phyloP scores from a whole-genome alignment of 1,139 yeast species.

The Kodamaea fungicola region DNA sequence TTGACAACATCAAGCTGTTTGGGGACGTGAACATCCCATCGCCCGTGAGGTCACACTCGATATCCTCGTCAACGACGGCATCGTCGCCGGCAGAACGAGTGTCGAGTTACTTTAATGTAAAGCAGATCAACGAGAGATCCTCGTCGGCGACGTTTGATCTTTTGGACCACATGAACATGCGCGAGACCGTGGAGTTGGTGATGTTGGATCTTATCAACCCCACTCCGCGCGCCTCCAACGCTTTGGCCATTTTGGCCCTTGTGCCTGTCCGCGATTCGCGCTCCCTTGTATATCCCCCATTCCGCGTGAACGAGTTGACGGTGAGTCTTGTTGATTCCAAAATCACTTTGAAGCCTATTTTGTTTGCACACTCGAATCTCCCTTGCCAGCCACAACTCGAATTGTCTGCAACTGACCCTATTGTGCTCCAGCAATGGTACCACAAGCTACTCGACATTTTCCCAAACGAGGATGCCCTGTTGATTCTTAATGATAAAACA shows the following conservation, averaged over 20 bases:
- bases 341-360: conserved; percentile 26
- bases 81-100: conserved; percentile 16
- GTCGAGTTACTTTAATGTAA: conserved; percentile 37
- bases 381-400: conserved; percentile 4
- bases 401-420: conserved; percentile 16
- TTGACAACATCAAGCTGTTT: conserved; percentile 32
- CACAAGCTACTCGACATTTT: conserved; percentile 27
- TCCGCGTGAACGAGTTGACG: conserved; percentile 25
- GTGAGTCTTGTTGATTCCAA: conserved; percentile 17
- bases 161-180: conserved; percentile 9
- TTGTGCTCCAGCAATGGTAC: conserved; percentile 25
- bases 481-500: conserved; percentile 10
- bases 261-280: conserved; percentile 9
- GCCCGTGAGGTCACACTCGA: conserved; percentile 1
- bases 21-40: neutral
- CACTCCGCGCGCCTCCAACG: conserved; percentile 7
- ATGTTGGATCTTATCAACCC: conserved; percentile 26
- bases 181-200: conserved; percentile 25
- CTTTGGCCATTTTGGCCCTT: conserved; percentile 35
- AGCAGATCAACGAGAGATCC: conserved; percentile 37
- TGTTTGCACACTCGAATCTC: conserved; percentile 14
- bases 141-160: conserved; percentile 15
- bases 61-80: conserved; percentile 3
- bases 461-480: conserved; percentile 28
- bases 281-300: conserved; percentile 43